phyloP scores from a whole-genome alignment of 768 basidiomycete genomes.

The Boletus insuetus region DNA sequence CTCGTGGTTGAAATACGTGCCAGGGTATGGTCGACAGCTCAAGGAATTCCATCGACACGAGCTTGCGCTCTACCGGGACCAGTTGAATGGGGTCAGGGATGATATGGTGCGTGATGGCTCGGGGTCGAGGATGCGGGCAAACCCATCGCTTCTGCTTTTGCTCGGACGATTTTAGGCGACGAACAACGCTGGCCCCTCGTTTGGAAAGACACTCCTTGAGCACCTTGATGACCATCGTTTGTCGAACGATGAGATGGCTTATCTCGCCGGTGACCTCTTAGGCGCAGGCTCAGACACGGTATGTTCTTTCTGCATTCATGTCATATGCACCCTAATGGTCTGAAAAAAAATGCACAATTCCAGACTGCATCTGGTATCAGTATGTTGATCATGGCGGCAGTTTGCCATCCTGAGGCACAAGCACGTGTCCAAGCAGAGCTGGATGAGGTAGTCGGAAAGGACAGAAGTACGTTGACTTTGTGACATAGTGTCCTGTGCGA shows the following conservation, averaged over 20 bases:
- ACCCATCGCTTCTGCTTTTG: not conserved
- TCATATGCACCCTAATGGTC: not conserved
- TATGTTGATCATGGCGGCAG: slow-evolving; percentile 46
- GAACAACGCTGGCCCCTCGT: slow-evolving; percentile 26
- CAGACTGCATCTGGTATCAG: slow-evolving; percentile 50
- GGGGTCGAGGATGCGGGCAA: not conserved
- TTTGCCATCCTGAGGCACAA: slow-evolving; percentile 48
- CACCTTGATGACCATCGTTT: slow-evolving; percentile 46
- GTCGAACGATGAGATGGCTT: slow-evolving; percentile 50
- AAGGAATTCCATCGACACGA: slow-evolving; percentile 51
- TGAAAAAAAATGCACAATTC: not conserved
- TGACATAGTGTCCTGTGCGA: not conserved
- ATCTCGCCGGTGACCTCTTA: slow-evolving; percentile 59
- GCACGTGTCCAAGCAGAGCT: slow-evolving; percentile 48
- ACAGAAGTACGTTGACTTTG: slow-evolving; percentile 9
- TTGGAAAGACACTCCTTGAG: slow-evolving; percentile 52
- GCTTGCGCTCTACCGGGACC: slow-evolving; percentile 46
- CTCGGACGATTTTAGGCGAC: not conserved
- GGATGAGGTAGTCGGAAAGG: slow-evolving; percentile 45
- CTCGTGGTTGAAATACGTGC: slow-evolving; percentile 42
- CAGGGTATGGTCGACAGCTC: slow-evolving; percentile 54
- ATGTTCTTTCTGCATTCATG: not conserved
- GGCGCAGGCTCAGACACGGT: slow-evolving; percentile 58
- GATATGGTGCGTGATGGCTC: slow-evolving; percentile 2
- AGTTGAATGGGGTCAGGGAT: slow-evolving; percentile 26